Evolutionary conservation across 139 green algal species (phyloP).

Genomic region (Raphidocelis subcapitata): DNA sequence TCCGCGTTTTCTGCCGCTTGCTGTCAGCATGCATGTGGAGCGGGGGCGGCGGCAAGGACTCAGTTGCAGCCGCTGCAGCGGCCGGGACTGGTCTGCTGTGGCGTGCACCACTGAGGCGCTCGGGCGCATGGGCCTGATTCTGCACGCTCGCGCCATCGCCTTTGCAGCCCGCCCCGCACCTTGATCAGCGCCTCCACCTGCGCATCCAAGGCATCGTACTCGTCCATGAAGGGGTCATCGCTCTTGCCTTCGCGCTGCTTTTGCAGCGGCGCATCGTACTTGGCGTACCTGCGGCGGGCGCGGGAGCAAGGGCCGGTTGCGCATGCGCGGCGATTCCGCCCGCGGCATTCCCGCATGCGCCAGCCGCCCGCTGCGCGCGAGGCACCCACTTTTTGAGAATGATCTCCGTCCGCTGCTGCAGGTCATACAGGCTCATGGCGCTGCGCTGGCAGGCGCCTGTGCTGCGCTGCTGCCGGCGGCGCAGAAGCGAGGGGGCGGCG

Average conservation of each 20-base stretch:
- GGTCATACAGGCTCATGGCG: constrained; percentile 46
- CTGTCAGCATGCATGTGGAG: too few species aligned
- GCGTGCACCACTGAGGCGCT: too few species aligned
- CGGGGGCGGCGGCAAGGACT: too few species aligned
- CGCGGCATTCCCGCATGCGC: not conserved
- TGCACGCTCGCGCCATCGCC: too few species aligned
- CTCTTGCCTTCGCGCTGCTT: constrained; percentile 37
- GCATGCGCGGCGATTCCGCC: not conserved
- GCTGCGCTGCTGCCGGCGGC: too few species aligned
- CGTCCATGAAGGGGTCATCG: constrained; percentile 68
- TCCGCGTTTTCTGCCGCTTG: constrained; percentile 56
- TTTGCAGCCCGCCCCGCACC: constrained; percentile 36
- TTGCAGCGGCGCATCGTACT: constrained; percentile 56
- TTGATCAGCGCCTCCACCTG: constrained; percentile 63
- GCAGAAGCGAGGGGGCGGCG: too few species aligned
- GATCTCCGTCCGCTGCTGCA: constrained; percentile 34
- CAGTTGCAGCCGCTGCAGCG: too few species aligned
- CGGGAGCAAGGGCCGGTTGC: not conserved
- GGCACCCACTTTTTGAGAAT: constrained; percentile 57
- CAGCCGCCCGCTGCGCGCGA: too few species aligned
- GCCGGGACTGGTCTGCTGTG: too few species aligned
- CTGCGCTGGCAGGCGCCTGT: too few species aligned
- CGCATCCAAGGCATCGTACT: constrained; percentile 56
- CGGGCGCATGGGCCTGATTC: too few species aligned
- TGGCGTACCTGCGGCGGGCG: constrained; percentile 65